Evolutionary conservation across 2,329 filamentous ascomycete species (phyloP), one percentile per base, ranked within the genome.

Genomic region (Chaetothyriales sp.): DNA sequence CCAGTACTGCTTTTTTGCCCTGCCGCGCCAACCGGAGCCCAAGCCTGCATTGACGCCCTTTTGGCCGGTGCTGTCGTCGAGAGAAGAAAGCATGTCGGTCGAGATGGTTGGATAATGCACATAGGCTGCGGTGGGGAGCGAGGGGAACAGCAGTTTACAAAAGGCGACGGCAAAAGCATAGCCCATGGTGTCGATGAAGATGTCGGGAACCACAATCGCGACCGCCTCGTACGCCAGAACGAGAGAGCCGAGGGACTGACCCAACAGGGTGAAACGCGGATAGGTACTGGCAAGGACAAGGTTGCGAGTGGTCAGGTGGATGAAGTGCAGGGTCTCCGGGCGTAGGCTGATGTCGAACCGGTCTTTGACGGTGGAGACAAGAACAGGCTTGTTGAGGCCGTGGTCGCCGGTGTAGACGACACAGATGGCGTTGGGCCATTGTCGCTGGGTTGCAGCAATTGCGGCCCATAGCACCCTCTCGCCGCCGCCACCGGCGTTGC

Each of bases 21-120:
- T 64, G 9, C 90, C 90, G 53, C 78, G 81, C 25, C 75, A 62
- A 0, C 90, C 90, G 26, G 73, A 74, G 2, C 88, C 90, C 50
- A 84, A 76, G 28, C 90, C 89, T 3, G 89, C 85, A 64, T 96
- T 92, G 51, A 94, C 73, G 2, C 90, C 84, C 67, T 78, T 82
- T 50, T 65, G 66, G 12, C 81, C 84, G 46, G 73, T 76, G 32
- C 65, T 66, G 7, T 84, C 79, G 58, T 88, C 79, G 3, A 95
- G 78, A 18, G 86, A 90, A 19, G 80, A 77, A 3, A 98, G 78
- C 92, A 98, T 98, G 62, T 98, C 92, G 48, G 88, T 98, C 2
- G 89, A 95, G 49, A 98, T 98, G 51, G 90, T 96, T 1, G 92
- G 92, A 64, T 96, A 98, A 69, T 98, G 92, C 1, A 96, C 89